These are phyloP conservation scores for Myxozyma melibiosi DNA, from an alignment of 805 yeast species.

Conservation along the genomic window DNA sequence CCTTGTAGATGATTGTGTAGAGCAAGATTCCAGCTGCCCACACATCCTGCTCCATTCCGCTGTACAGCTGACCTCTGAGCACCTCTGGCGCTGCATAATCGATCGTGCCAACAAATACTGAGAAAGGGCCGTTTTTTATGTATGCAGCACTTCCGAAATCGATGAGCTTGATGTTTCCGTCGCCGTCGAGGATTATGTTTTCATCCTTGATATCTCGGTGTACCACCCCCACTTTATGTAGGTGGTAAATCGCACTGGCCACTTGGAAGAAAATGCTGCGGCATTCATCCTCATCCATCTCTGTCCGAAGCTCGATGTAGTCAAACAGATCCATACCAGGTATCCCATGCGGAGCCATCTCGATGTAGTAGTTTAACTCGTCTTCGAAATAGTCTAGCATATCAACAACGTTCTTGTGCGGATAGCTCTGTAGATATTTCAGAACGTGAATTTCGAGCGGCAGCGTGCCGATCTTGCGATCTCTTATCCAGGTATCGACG, in stretches of 20 bases:
- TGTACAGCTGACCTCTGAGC: constrained; percentile 81
- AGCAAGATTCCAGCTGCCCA: constrained; percentile 95
- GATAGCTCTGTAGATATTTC: constrained; percentile 64
- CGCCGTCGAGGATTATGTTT: constrained; percentile 80
- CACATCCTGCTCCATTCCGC: constrained; percentile 91
- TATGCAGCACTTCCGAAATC: constrained; percentile 97
- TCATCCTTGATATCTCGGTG: constrained; percentile 97
- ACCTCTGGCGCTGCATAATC: constrained; percentile 99
- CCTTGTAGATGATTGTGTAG: constrained; percentile 88
- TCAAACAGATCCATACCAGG: constrained; percentile 95
- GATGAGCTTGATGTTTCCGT: constrained; percentile 76
- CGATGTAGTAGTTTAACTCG: constrained; percentile 82
- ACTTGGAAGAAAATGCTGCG: constrained; percentile 77
- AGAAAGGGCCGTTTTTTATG: constrained; percentile 88
- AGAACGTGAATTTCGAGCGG: constrained; percentile 96
- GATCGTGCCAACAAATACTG: constrained; percentile 94
- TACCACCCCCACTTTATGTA: constrained; percentile 83
- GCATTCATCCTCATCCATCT: constrained; percentile 79
- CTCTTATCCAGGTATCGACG: constrained; percentile 97
- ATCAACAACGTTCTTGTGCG: constrained; percentile 85
- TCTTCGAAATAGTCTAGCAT: constrained; percentile 93
- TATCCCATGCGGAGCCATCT: constrained; percentile 85
- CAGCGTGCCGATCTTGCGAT: constrained; percentile 84
- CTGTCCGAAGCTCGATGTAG: constrained; percentile 79
- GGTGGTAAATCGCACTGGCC: constrained; percentile 73